These are phyloP conservation scores for Arabis alpina DNA, from an alignment of 345 rosid genomes.

Conservation along the genomic window DNA sequence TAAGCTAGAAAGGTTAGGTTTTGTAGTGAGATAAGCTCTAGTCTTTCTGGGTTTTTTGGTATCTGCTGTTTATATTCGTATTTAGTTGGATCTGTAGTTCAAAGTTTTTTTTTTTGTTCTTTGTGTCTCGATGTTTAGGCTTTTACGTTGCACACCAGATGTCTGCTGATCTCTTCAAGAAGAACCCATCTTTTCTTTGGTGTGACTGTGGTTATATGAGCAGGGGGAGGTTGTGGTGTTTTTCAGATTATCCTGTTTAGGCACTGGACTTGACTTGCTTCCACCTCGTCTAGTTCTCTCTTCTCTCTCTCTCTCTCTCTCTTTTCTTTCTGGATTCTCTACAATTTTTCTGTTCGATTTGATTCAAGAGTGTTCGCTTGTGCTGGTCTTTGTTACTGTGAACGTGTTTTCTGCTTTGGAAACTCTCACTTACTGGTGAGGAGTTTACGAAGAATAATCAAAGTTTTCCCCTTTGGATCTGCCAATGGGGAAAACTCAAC, in stretches of 20 bases:
- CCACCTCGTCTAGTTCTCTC: slow-evolving; percentile 8
- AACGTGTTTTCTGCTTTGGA: not conserved
- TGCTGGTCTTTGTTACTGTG: slow-evolving; percentile 17
- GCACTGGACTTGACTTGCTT: slow-evolving; percentile 68
- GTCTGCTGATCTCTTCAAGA: slow-evolving; percentile 50
- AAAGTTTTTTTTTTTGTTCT: slow-evolving; percentile 11
- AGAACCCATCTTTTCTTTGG: slow-evolving; percentile 50
- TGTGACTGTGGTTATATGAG: slow-evolving; percentile 68
- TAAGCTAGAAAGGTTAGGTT: not conserved
- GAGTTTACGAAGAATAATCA: slow-evolving; percentile 10
- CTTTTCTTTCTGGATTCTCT: slow-evolving; percentile 20
- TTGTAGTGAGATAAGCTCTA: no score
- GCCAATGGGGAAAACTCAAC: slow-evolving; percentile 49
- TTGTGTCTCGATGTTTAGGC: slow-evolving; percentile 37
- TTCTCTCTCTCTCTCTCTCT: slow-evolving; percentile 14
- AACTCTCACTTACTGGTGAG: slow-evolving; percentile 22
- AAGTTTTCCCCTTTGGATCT: slow-evolving; percentile 43
- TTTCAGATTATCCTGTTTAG: slow-evolving; percentile 52
- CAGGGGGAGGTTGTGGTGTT: slow-evolving; percentile 72
- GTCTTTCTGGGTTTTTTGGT: slow-evolving; percentile 7
- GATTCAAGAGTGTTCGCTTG: slow-evolving; percentile 13
- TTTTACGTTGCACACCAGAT: slow-evolving; percentile 42
- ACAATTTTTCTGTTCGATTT: not conserved
- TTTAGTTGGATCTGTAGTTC: slow-evolving; percentile 29
- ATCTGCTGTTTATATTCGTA: slow-evolving; percentile 7